Conservation (phyloP, 768 basidiomycete species). For the Piloderma croceum region DNA sequence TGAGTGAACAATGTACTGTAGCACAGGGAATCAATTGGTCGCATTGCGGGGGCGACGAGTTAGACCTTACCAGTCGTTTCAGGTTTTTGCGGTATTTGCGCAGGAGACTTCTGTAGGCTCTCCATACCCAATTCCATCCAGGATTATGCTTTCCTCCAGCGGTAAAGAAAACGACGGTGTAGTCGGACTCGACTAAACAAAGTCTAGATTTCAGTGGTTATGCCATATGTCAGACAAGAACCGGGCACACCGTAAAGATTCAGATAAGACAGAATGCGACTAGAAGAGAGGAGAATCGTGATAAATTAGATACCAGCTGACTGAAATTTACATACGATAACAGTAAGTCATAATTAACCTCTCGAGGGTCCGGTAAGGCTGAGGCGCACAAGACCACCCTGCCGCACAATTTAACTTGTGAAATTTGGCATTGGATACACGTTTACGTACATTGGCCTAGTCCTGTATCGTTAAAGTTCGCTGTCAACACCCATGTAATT, state of each 20-base stretch:
- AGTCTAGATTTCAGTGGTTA: neutral
- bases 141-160: slow-evolving; percentile 72
- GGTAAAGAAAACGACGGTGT: slow-evolving; percentile 82
- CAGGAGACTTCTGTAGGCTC: slow-evolving; percentile 74
- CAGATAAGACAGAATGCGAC: slow-evolving; percentile 73
- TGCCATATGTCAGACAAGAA: neutral
- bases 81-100: slow-evolving; percentile 86
- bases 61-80: slow-evolving; percentile 63
- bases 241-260: slow-evolving; percentile 64
- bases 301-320: no score
- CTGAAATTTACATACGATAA: slow-evolving; percentile 51
- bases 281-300: slow-evolving; percentile 25
- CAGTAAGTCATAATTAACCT: slow-evolving; percentile 72
- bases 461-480: slow-evolving; percentile 41
- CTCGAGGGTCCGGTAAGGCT: slow-evolving; percentile 73
- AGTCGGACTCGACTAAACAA: slow-evolving; percentile 77
- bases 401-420: slow-evolving; percentile 10
- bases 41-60: no score
- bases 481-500: slow-evolving; percentile 6
- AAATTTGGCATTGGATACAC: slow-evolving; percentile 5
- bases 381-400: slow-evolving; percentile 84
- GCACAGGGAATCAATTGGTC: neutral
- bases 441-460: slow-evolving; percentile 72
- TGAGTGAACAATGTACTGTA: slow-evolving; percentile 79
- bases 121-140: slow-evolving; percentile 90